Percentiles rank a stretch among this genome's conserved stretches.
These are phyloP conservation scores for Zasmidium cellare DNA, from an alignment of 2,329 filamentous ascomycete species.

Conservation along the genomic window DNA sequence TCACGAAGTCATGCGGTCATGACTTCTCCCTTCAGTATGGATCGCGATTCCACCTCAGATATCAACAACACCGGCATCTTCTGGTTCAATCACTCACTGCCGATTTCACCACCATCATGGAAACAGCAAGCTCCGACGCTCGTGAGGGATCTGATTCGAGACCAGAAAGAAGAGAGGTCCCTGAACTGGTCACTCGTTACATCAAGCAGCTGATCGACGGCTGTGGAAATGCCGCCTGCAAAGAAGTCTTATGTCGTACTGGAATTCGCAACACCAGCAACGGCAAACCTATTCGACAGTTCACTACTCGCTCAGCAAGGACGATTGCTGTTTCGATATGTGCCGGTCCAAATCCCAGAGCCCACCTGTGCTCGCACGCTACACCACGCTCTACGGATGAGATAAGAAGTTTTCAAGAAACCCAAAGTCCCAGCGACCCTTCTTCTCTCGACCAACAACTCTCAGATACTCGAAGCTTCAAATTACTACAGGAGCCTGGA, in stretches of 20 bases:
- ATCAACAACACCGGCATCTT: no score
- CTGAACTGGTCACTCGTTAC: conserved; percentile 17
- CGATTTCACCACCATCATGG: neutral
- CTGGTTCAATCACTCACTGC: neutral
- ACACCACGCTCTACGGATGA: conserved; percentile 8
- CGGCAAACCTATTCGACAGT: conserved; percentile 69
- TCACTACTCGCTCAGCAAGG: conserved; percentile 76
- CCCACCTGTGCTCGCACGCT: conserved; percentile 60
- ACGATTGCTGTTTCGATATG: conserved; percentile 76
- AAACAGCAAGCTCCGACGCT: neutral
- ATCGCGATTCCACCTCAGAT: no score
- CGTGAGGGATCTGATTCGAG: neutral
- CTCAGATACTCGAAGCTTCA: conserved; percentile 34
- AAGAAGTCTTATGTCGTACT: conserved; percentile 74
- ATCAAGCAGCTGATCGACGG: conserved; percentile 76
- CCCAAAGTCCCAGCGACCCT: conserved; percentile 46
- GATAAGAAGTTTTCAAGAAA: neutral
- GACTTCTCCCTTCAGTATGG: neutral
- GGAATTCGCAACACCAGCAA: conserved; percentile 64
- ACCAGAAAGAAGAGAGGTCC: neutral
- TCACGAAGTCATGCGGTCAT: neutral
- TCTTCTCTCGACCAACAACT: conserved; percentile 61
- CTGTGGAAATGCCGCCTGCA: conserved; percentile 67
- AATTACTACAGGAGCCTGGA: neutral
- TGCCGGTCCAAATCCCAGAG: conserved; percentile 71